phyloP scores from a whole-genome alignment of 805 yeast genomes.

The Phaffomyces antillensis region DNA sequence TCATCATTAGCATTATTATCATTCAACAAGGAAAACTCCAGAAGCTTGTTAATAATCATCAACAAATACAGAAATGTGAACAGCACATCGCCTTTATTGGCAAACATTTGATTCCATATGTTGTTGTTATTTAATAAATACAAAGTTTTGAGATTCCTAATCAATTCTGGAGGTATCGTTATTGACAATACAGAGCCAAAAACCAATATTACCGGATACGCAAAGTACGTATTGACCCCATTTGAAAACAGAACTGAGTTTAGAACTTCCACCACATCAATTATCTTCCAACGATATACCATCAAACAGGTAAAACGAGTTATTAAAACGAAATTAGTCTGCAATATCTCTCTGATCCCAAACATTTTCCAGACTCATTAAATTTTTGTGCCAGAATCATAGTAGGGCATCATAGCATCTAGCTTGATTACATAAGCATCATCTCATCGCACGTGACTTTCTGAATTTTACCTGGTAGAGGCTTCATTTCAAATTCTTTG shows the following conservation, averaged over 20 bases:
- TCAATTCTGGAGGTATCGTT: constrained; percentile 5
- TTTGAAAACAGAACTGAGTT: constrained; percentile 3
- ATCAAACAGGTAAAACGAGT: not conserved
- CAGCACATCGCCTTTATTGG: constrained; percentile 11
- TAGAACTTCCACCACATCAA: not conserved
- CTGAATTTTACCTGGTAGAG: no score
- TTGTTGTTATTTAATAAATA: constrained; percentile 9
- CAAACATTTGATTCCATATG: constrained; percentile 13
- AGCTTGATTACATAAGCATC: not conserved
- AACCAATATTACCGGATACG: constrained; percentile 4
- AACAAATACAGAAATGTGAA: constrained; percentile 9
- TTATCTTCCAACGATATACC: not conserved
- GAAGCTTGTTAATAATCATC: not conserved
- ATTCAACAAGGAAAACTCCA: not conserved
- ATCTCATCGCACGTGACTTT: constrained; percentile 7
- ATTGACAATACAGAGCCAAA: constrained; percentile 4
- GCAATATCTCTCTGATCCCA: not conserved
- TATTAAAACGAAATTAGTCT: not conserved
- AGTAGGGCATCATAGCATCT: not conserved
- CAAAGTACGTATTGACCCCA: constrained; percentile 4
- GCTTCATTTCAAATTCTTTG: no score
- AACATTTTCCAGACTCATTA: not conserved
- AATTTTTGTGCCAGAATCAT: not conserved
- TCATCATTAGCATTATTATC: constrained; percentile 2
- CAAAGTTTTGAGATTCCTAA: constrained; percentile 5